These are phyloP conservation scores for Acer campestre DNA, from an alignment of 345 rosid genomes.

Conservation along the genomic window DNA sequence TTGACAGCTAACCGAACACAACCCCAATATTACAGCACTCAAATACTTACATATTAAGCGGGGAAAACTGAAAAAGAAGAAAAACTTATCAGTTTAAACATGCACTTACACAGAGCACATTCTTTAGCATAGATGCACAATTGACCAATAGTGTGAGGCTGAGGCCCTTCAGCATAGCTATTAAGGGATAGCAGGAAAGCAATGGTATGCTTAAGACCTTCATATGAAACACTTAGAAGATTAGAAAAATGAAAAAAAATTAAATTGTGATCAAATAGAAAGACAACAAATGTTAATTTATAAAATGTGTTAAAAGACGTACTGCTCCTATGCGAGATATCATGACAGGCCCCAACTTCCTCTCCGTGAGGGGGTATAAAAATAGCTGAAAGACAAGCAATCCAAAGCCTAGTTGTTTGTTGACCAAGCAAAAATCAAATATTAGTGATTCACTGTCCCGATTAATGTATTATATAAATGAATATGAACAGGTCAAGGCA, in stretches of 20 bases:
- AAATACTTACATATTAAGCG: neutral
- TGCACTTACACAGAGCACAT: conserved; percentile 47
- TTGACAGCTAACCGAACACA: neutral
- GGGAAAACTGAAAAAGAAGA: neutral
- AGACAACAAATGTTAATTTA: neutral
- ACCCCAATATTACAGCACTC: neutral
- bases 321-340: conserved; percentile 51
- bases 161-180: conserved; percentile 42
- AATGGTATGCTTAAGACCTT: conserved; percentile 44
- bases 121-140: conserved; percentile 48
- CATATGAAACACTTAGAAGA: conserved; percentile 9
- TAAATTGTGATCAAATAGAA: neutral
- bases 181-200: conserved; percentile 46
- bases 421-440: neutral
- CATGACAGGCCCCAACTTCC: conserved; percentile 43
- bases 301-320: conserved; percentile 17
- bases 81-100: neutral
- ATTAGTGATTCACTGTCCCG: neutral
- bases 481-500: neutral
- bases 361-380: conserved; percentile 48
- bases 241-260: neutral
- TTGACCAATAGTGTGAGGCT: conserved; percentile 36
- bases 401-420: conserved; percentile 40
- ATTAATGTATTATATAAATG: neutral
- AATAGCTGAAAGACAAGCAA: conserved; percentile 51